Evolutionary conservation across 2,329 filamentous ascomycete genomes (phyloP).

Genomic region (Gaeumannomyces tritici): DNA sequence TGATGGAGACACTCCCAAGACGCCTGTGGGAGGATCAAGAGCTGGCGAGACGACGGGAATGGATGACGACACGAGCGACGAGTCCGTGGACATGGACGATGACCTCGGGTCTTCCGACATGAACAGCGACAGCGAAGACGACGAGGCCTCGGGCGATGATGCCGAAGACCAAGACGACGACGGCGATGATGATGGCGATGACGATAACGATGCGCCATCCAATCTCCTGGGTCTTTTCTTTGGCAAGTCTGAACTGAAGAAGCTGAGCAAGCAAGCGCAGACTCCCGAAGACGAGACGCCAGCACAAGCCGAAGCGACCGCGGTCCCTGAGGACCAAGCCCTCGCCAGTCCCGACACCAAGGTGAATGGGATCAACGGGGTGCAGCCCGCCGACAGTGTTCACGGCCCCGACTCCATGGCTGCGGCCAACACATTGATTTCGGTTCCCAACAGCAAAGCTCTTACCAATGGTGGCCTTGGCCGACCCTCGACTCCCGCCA

Average conservation of each 20-base stretch:
- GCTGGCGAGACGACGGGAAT: neutral
- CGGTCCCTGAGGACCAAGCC: conserved; percentile 1
- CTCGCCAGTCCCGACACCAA: neutral
- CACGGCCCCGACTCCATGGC: neutral
- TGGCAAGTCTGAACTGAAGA: conserved; percentile 45
- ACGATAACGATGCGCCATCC: conserved; percentile 12
- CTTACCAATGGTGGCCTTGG: neutral
- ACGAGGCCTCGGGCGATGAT: conserved; percentile 35
- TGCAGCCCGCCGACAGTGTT: too few species aligned
- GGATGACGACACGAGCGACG: conserved; percentile 47
- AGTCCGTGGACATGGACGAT: conserved; percentile 61
- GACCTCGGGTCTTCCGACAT: conserved; percentile 51
- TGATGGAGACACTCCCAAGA: conserved; percentile 9
- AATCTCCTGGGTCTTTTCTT: conserved; percentile 50
- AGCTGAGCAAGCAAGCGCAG: conserved; percentile 34
- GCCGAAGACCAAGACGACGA: conserved; percentile 28
- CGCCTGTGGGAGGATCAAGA: neutral
- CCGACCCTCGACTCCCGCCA: neutral
- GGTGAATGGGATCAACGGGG: neutral
- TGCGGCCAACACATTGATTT: neutral
- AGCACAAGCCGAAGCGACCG: conserved; percentile 21
- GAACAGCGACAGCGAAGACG: conserved; percentile 32
- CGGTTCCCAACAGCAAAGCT: neutral
- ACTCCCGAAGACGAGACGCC: conserved; percentile 15
- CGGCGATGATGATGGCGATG: conserved; percentile 23